These are phyloP conservation scores for Pelargonium australe DNA, from an alignment of 441 rosid genomes.

Conservation along the genomic window DNA sequence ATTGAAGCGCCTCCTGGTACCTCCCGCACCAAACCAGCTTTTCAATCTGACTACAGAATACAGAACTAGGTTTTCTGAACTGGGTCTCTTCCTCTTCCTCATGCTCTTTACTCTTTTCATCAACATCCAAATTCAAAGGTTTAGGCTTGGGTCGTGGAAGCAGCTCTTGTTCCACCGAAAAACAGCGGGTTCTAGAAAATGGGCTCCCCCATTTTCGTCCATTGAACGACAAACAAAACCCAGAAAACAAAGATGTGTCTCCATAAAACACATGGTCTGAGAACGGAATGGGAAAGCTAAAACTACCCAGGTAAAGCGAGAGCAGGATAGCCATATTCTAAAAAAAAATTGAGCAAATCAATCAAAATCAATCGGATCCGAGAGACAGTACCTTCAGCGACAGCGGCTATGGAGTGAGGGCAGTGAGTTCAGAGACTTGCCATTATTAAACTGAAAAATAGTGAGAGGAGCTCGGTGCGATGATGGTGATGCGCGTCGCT, in stretches of 20 bases:
- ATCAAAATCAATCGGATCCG: background rate
- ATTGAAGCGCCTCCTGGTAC: constrained; percentile 66
- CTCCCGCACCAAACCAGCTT: constrained; percentile 53
- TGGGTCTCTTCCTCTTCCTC: constrained; percentile 22
- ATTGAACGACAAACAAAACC: background rate
- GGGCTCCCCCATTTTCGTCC: constrained; percentile 39
- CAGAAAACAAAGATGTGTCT: constrained; percentile 23
- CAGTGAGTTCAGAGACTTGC: background rate
- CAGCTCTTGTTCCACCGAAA: constrained; percentile 40
- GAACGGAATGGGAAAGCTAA: constrained; percentile 26
- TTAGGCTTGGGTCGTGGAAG: constrained; percentile 51
- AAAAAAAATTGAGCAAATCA: background rate
- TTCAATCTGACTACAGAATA: constrained; percentile 72
- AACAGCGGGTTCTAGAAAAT: constrained; percentile 38
- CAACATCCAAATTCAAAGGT: constrained; percentile 26
- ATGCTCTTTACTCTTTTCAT: constrained; percentile 1
- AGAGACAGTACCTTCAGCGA: background rate
- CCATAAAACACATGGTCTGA: constrained; percentile 23
- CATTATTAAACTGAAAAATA: background rate
- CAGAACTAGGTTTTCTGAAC: constrained; percentile 33
- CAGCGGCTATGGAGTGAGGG: background rate
- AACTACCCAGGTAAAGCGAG: constrained; percentile 33
- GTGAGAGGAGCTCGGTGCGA: background rate
- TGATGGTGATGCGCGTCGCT: background rate
- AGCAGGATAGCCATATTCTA: constrained; percentile 58